Base-by-base conservation (phyloP, 148 eudicot genomes). In the Rhododendron vialii region DNA sequence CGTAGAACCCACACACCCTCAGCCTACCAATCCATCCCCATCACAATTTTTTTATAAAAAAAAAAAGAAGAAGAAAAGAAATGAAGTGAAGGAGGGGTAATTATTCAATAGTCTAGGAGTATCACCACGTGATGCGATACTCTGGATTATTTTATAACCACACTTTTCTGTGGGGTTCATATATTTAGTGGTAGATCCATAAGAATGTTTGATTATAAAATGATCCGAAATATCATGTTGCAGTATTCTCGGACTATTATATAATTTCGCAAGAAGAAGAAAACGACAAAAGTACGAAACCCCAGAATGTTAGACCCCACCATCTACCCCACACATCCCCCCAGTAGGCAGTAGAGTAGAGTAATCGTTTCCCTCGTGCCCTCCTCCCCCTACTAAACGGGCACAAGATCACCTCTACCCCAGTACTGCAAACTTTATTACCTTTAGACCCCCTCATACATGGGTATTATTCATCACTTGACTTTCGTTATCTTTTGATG, bases 151-250 rank as follows among this genome's bases (percentile, higher is more conserved):
- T 41, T 41, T 41, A 41, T 6, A 41, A 41, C 8, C 0, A 6
- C 8, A 41, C 0, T 0, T 41, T 0, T 0, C 7, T 41, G 7
- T 41, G 7, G 45, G 7, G 7, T 6, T 41, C 7, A 41, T 41
- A 41, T 0, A 41, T 41, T 41, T 41, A 41, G 0, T 41, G 45
- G 7, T 41, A 41, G 7, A 41, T 41, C 1, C 45, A 41, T 7
- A 41, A 5, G 5, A 38, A 38, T 38, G 0, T 41, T 1, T 41
- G 45, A 0, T 41, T 41, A 0, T 41, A 6, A 0, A 41, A 41
- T 41, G 45, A 41, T 41, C 45, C 7, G 7, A 0, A 41, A 0
- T 41, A 41, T 41, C 45, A 41, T 1, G 1, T 41, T 1, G 0
- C 45, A 1, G 45, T 41, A 41, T 41, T 41, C 45, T 41, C 45